A percentile compares a stretch with the other conserved stretches of the same genome.
Evolutionary conservation across 768 basidiomycete genomes (phyloP).

Genomic region (Mycena alexandri): DNA sequence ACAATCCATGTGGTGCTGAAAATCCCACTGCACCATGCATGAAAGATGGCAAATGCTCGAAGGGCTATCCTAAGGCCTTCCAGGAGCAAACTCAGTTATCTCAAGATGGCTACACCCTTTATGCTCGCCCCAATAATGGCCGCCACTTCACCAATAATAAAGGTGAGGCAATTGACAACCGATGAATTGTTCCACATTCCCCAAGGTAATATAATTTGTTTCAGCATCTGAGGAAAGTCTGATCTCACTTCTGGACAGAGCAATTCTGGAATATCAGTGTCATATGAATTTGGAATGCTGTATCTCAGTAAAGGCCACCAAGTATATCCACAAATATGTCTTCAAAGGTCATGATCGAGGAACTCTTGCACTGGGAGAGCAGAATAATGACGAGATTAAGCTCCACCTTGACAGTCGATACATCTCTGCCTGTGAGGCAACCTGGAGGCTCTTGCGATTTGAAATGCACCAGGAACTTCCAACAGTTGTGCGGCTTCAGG

Average conservation of each 20-base stretch:
- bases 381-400: constrained; percentile 38
- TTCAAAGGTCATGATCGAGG: constrained; percentile 21
- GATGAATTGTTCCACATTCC: constrained; percentile 50
- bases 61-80: constrained; percentile 54
- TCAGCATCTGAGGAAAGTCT: too few relatives aligned
- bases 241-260: neutral
- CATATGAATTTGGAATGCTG: constrained; percentile 58
- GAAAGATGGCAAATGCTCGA: constrained; percentile 52
- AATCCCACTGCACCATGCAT: constrained; percentile 49
- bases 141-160: constrained; percentile 19
- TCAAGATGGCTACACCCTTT: constrained; percentile 52
- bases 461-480: constrained; percentile 48
- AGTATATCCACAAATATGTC: constrained; percentile 12
- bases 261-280: constrained; percentile 45
- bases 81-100: constrained; percentile 43
- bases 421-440: constrained; percentile 8
- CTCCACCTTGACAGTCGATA: constrained; percentile 1
- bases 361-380: constrained; percentile 42
- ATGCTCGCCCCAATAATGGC: constrained; percentile 42
- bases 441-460: constrained; percentile 39
- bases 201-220: constrained; percentile 39
- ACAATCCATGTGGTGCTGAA: constrained; percentile 51
- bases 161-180: constrained; percentile 39
- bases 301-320: constrained; percentile 46
- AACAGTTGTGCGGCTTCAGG: constrained; percentile 37